A percentile compares a stretch with the other conserved stretches of the same genome.
Conservation (phyloP, 2,329 filamentous ascomycete genomes). For the Mariannaea sp. region DNA sequence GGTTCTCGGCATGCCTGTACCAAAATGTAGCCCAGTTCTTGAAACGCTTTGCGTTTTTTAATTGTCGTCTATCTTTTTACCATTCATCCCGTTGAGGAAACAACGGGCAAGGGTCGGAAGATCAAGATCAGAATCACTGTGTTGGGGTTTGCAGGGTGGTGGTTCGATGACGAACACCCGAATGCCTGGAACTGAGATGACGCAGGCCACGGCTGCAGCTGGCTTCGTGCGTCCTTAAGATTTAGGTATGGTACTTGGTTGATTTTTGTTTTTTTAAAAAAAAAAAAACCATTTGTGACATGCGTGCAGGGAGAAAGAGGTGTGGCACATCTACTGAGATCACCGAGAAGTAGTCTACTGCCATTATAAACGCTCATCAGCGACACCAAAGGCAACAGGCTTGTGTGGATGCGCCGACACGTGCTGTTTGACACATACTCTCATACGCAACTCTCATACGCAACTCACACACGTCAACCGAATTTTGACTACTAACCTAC, state of each 20-base stretch:
- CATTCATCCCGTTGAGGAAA: neutral
- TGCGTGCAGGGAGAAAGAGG: too few species aligned
- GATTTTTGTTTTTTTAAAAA: neutral
- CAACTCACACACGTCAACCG: slow-evolving; percentile 4
- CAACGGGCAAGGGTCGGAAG: neutral
- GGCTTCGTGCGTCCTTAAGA: neutral
- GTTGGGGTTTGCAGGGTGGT: slow-evolving; percentile 7
- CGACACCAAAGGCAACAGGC: too few species aligned
- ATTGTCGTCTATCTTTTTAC: too few species aligned
- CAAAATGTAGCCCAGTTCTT: too few species aligned
- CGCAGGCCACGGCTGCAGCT: slow-evolving; percentile 18
- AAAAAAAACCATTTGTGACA: too few species aligned
- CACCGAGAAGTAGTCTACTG: too few species aligned
- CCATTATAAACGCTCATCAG: too few species aligned
- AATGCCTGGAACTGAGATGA: slow-evolving; percentile 20
- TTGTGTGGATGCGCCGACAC: too few species aligned
- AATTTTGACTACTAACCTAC: neutral
- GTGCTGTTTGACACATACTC: too few species aligned
- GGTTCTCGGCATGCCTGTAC: neutral
- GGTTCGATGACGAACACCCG: slow-evolving; percentile 7
- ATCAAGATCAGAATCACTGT: slow-evolving; percentile 3
- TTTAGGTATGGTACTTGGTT: neutral
- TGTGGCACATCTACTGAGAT: too few species aligned
- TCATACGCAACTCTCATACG: too few species aligned
- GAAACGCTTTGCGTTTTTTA: too few species aligned